These are phyloP conservation scores for Dysphania ambrosioides DNA, from an alignment of 148 eudicot genomes.

Conservation along the genomic window DNA sequence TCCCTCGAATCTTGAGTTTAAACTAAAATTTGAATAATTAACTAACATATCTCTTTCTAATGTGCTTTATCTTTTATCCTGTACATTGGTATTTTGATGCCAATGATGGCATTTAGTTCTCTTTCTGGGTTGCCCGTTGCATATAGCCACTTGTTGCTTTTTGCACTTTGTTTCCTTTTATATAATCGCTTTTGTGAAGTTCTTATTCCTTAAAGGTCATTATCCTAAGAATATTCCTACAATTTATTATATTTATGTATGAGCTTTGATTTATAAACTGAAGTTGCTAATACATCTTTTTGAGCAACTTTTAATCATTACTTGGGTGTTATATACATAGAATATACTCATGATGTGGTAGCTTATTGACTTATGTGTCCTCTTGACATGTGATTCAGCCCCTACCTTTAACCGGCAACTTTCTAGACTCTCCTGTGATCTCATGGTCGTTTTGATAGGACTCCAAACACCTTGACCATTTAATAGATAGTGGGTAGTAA, in stretches of 20 bases:
- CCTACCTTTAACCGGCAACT: not conserved
- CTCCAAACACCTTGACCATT: not conserved
- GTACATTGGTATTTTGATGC: not conserved
- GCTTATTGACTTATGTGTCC: not conserved
- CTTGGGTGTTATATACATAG: too few relatives aligned
- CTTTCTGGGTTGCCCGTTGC: not conserved
- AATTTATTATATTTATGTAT: too few relatives aligned
- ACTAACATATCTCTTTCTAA: not conserved
- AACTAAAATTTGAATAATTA: not conserved
- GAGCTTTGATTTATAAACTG: too few relatives aligned
- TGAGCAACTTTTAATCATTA: too few relatives aligned
- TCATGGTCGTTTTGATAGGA: not conserved
- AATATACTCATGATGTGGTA: too few relatives aligned
- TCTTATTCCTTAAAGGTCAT: not conserved
- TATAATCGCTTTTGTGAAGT: too few relatives aligned
- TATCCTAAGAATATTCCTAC: too few relatives aligned
- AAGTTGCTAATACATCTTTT: too few relatives aligned
- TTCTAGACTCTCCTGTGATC: not conserved
- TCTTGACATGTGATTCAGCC: not conserved
- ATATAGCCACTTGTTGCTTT: not conserved
- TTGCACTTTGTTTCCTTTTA: too few relatives aligned
- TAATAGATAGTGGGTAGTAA: not conserved
- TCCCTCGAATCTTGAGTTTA: not conserved
- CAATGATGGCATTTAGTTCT: not conserved
- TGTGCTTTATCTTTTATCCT: not conserved